Evolutionary conservation across 768 basidiomycete genomes (phyloP), one percentile per base, ranked within the genome.

Genomic region (Tricholoma terreum): DNA sequence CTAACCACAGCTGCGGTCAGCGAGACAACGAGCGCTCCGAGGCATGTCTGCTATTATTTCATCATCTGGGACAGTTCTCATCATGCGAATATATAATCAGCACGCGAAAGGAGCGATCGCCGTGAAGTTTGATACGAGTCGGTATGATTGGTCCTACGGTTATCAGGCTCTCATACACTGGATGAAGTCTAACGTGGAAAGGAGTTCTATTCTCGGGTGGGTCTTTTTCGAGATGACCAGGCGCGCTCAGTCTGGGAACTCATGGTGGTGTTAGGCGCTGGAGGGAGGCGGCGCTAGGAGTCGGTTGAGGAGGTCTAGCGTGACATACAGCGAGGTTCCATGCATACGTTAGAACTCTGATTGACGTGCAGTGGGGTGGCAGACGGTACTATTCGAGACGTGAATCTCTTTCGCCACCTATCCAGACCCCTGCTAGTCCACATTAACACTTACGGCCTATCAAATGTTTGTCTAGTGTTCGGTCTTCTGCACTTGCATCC

Each of bases 61-160:
- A 5, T n/a, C 42, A 31, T 15, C 31, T 49, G n/a, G n/a, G 19
- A 12, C 21, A 21, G 24, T 54, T 19, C 38, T 54, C 2, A 43
- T 19, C 8, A 22, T 35, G 7, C 24, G 2, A 21, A 35, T 30
- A 65, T 63, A 61, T 35, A 59, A 55, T 9, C 49, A 49, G 2
- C 54, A 31, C 19, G 59, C 56, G 0, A 35, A 56, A 10, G 68
- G 70, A 9, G 40, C 57, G 2, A 61, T 70, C 22, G 53, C 57
- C 15, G 31, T 69, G 15, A 63, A 57, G 52, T 60, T 69, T 22
- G 61, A 69, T 21, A 49, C 6, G 22, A 9, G 11, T 31, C 15
- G 33, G 35, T 31, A 50, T 6, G 38, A 50, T 17, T 58, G 58
- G 55, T 31, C 27, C 0, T 7, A 36, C 6, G 17, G 12, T 11